Evolutionary conservation across 768 basidiomycete genomes (phyloP), one percentile per base, ranked within the genome.

Genomic region (Daedaleopsis nitida): DNA sequence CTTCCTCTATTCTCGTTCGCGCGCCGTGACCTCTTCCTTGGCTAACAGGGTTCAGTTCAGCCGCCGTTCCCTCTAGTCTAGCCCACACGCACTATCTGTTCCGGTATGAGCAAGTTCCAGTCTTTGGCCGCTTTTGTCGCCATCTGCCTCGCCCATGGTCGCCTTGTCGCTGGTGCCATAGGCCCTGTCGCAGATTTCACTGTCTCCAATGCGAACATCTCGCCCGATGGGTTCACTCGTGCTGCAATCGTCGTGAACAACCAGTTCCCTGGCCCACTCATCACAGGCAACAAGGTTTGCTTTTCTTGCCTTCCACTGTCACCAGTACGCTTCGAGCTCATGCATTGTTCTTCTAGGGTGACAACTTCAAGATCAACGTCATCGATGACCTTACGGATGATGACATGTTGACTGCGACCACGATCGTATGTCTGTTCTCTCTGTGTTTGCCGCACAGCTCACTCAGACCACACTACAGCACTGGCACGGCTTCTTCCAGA

Each of bases 401-500:
- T 19, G 67, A 57, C 1, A 64, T 68, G 66, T 34, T 62, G 13
- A 67, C 59, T 54, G 43, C 64, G 2, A 68, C 69, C 10, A 63
- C 69, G 13, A 61, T 70, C 35, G 69, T 70, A 52, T 45, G 68
- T 35, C 4, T 6, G 2, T 12, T 1, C 23, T 49, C 13, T 24
- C 1, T 13, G 4, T 27, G 19, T 13, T 23, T 12, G 17, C 3
- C 14, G 13, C 24, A 8, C 6, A 13, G 6, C 24, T 27, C 9
- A 24, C 44, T 17, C 19, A 23, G 23, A 49, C 12, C 13, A 4
- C 7, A 12, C 42, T 52, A 14, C n/a, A 72, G 71, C 71, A 72
- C 43, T 83, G 82, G 82, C 82, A 83, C 59, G 82, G 82, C 2
- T 35, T 83, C n/a, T 80, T 77, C 62, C 82, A 83, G 63, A 62